A percentile compares a stretch with the other conserved stretches of the same genome.
Conservation (phyloP, 164 flowering plant species). For the Annona squamosa region DNA sequence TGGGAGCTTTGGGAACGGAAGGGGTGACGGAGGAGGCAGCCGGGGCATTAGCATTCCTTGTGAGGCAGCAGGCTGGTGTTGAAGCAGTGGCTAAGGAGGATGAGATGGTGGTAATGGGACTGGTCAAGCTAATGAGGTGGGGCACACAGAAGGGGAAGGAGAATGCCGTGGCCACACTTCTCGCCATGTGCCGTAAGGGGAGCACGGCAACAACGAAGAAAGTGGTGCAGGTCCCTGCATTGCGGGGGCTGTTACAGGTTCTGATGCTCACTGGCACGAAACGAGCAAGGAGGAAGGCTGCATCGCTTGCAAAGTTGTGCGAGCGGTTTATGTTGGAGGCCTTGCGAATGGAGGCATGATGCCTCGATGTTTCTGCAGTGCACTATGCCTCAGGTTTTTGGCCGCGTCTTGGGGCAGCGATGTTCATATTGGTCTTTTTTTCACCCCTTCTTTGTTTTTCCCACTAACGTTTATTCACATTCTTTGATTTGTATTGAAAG, state of each 20-base stretch:
- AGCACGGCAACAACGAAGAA: conserved; percentile 56
- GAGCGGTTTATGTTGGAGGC: conserved; percentile 61
- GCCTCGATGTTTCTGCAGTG: conserved; percentile 41
- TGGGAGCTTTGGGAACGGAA: conserved; percentile 55
- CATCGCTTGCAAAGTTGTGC: conserved; percentile 83
- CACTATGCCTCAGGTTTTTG: conserved; percentile 34
- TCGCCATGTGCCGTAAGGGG: conserved; percentile 75
- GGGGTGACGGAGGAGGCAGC: conserved; percentile 93
- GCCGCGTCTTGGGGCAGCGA: conserved; percentile 30
- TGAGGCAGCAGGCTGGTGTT: conserved; percentile 68
- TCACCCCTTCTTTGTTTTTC: conserved; percentile 14
- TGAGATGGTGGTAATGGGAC: conserved; percentile 43
- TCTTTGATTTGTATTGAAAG: conserved; percentile 35
- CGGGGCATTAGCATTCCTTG: conserved; percentile 71
- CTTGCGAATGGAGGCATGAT: conserved; percentile 50
- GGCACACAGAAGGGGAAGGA: conserved; percentile 88
- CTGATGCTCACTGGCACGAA: conserved; percentile 78
- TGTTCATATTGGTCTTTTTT: conserved; percentile 33
- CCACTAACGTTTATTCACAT: conserved; percentile 26
- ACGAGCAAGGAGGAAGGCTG: conserved; percentile 90
- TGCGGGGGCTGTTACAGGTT: conserved; percentile 61
- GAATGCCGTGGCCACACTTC: conserved; percentile 86
- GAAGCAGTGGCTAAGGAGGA: conserved; percentile 68
- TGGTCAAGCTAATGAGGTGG: conserved; percentile 72
- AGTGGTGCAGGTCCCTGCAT: conserved; percentile 65